Evolutionary conservation across 129 eudicot species (phyloP).

Genomic region (Ambrosia artemisiifolia): DNA sequence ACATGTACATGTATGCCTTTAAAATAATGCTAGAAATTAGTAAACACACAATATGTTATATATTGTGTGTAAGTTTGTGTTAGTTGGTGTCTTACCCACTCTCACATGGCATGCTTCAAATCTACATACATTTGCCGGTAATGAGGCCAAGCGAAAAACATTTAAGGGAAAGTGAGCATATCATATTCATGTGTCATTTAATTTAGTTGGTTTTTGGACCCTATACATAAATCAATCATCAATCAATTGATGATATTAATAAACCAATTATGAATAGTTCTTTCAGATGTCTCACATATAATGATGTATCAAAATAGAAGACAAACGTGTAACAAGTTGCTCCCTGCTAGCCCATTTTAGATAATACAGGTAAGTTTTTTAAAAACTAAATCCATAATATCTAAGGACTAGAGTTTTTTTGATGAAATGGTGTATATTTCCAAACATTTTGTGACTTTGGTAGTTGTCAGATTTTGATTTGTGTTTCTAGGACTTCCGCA

Average conservation of each 20-base stretch:
- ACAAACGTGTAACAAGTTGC: no score
- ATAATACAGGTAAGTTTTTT: no score
- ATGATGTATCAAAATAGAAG: no score
- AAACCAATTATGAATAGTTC: slow-evolving; percentile 11
- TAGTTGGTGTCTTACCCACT: slow-evolving; percentile 36
- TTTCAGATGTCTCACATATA: background rate
- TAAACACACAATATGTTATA: slow-evolving; percentile 4
- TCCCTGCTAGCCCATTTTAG: no score
- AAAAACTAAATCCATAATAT: no score
- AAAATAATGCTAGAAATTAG: background rate
- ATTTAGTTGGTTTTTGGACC: slow-evolving; percentile 33
- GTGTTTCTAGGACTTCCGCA: no score
- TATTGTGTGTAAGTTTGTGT: slow-evolving; percentile 22
- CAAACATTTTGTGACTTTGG: no score
- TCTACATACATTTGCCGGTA: slow-evolving; percentile 34
- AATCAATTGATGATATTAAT: slow-evolving; percentile 14
- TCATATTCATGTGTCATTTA: slow-evolving; percentile 23
- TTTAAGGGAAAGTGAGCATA: slow-evolving; percentile 20
- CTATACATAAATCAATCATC: slow-evolving; percentile 17
- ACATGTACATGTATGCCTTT: background rate
- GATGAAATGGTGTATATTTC: no score
- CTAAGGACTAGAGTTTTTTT: no score
- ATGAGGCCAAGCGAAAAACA: slow-evolving; percentile 32
- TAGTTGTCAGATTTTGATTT: no score
- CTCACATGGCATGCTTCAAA: slow-evolving; percentile 60